Evolutionary conservation across 169 alveolate genomes (phyloP), one percentile per base, ranked within the genome.

Genomic region (Hepatocystis sp.): DNA sequence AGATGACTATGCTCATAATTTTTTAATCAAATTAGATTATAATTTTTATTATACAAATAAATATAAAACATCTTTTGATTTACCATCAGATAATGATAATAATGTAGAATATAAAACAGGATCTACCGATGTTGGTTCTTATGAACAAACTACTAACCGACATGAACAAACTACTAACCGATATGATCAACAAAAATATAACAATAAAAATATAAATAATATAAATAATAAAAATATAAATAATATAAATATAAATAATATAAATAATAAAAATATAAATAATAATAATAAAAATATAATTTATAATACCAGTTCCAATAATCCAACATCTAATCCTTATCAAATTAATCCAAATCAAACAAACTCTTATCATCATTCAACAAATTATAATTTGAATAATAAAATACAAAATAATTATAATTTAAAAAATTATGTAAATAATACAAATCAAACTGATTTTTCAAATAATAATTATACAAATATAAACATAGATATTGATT

Each of bases 1-100:
- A 34, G 88, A 76, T 76, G 88, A 76, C 36, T 76, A 76, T 76
- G 88, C 88, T 28, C 88, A 76, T 49, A 76, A 76, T 46, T 76
- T 76, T 76, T 47, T 76, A 58, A 58, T 76, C 17, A 76, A 76
- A 21, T 40, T 76, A 25, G 88, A 76, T 10, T 76, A 76, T 40
- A 76, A 76, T 76, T 76, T 76, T 44, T 76, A 76, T 25, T 76
- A 76, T 42, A 76, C 88, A 2, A 76, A 76, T 32, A 76, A 76
- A 39, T 76, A 76, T 36, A 58, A 76, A 23, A 36, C 40, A 4
- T 15, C 52, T 2, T 61, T 15, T 40, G 49, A 42, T 11, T 3
- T 10, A 11, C 17, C 30, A 21, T 42, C 81, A 10, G 13, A 30
- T 60, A 25, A 44, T 64, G 49, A 64, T n/a, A 0, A 3, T 21